Conservation (phyloP, 2,329 filamentous ascomycete genomes). For the Neonectria punicea region DNA sequence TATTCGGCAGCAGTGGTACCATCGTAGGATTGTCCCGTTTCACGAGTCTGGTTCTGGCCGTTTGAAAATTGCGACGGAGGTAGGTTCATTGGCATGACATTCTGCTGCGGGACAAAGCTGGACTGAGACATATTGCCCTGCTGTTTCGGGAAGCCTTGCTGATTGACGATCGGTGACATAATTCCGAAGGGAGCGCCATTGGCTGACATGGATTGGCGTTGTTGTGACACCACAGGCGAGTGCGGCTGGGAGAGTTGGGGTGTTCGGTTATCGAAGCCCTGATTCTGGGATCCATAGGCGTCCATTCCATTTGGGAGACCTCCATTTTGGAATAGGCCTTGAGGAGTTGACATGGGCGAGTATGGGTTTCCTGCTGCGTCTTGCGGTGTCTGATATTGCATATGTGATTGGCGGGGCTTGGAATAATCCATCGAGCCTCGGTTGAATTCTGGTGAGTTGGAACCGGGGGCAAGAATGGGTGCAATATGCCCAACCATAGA, state of each 20-base stretch:
- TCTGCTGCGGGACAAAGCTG: conserved; percentile 68
- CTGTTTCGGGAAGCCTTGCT: conserved; percentile 60
- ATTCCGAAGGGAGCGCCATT: conserved; percentile 61
- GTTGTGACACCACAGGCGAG: conserved; percentile 55
- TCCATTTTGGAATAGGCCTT: conserved; percentile 43
- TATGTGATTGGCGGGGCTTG: conserved; percentile 51
- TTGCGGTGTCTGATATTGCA: conserved; percentile 59
- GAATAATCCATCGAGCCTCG: conserved; percentile 54
- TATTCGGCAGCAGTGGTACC: conserved; percentile 56
- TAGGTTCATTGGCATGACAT: conserved; percentile 70
- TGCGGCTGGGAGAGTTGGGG: conserved; percentile 39
- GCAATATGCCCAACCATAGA: conserved; percentile 52
- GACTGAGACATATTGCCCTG: conserved; percentile 58
- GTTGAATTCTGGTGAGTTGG: conserved; percentile 60
- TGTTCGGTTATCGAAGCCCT: conserved; percentile 46
- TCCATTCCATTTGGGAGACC: conserved; percentile 51
- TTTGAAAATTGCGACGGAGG: conserved; percentile 67
- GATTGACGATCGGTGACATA: conserved; percentile 62
- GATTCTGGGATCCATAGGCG: conserved; percentile 54
- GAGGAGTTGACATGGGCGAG: conserved; percentile 57
- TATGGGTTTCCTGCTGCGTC: conserved; percentile 58
- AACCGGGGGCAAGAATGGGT: conserved; percentile 53
- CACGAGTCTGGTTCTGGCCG: conserved; percentile 44
- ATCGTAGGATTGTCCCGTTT: conserved; percentile 51
- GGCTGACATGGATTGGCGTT: conserved; percentile 59